Conservation (phyloP, 2,329 filamentous ascomycete genomes). For the Didymella lethalis region DNA sequence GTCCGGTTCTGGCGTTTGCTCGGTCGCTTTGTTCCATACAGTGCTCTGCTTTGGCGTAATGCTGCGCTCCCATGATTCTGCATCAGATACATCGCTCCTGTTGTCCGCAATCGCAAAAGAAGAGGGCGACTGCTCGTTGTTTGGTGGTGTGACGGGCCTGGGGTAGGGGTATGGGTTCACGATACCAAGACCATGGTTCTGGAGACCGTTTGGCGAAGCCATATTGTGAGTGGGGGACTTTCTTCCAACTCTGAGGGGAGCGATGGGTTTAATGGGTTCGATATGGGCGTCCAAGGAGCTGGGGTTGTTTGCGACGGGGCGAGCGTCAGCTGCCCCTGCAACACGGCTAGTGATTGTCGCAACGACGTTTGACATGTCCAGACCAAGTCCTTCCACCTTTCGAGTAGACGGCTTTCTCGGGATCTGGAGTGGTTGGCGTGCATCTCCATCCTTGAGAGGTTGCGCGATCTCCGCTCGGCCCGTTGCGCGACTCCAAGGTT, state of each 20-base stretch:
- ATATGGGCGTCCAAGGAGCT: conserved; percentile 39
- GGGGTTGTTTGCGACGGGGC: conserved; percentile 38
- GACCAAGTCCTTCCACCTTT: conserved; percentile 26
- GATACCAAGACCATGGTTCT: conserved; percentile 35
- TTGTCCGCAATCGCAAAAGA: conserved; percentile 22
- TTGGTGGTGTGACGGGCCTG: conserved; percentile 41
- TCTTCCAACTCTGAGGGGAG: conserved; percentile 53
- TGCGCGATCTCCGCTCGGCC: conserved; percentile 71
- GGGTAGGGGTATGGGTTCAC: conserved; percentile 37
- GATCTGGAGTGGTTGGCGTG: conserved; percentile 65
- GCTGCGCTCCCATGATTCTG: conserved; percentile 29
- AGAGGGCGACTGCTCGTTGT: conserved; percentile 28
- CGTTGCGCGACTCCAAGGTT: conserved; percentile 75
- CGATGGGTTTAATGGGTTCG: conserved; percentile 53
- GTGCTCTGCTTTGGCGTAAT: conserved; percentile 41
- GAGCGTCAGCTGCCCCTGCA: conserved; percentile 40
- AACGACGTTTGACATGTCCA: conserved; percentile 39
- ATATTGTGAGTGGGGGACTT: conserved; percentile 46
- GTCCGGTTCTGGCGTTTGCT: conserved; percentile 35
- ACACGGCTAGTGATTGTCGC: conserved; percentile 30
- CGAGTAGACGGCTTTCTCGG: conserved; percentile 39
- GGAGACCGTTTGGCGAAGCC: conserved; percentile 45
- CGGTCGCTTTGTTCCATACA: conserved; percentile 29
- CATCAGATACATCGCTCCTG: conserved; percentile 20
- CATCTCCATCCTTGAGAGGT: conserved; percentile 68